A percentile compares a stretch with the other conserved stretches of the same genome.
phyloP scores from a whole-genome alignment of 2,329 filamentous ascomycete species.

The Talaromyces sp. region DNA sequence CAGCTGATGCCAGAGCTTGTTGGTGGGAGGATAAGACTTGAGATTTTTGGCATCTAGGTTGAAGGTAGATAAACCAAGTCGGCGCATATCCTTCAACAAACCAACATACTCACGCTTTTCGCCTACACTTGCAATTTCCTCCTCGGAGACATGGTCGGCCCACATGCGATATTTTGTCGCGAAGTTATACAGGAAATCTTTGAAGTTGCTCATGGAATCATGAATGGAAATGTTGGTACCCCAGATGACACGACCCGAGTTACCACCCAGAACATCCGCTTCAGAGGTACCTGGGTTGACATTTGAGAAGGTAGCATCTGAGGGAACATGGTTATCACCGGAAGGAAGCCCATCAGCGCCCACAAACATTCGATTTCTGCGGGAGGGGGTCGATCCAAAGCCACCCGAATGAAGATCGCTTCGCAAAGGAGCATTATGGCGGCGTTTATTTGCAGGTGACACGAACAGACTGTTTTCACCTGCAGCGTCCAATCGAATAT shows the following conservation, averaged over 20 bases:
- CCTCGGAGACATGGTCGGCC: constrained; percentile 78
- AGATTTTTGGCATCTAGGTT: constrained; percentile 89
- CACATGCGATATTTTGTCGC: constrained; percentile 93
- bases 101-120: constrained; percentile 81
- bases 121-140: constrained; percentile 71
- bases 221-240: constrained; percentile 94
- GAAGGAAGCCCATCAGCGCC: constrained; percentile 66
- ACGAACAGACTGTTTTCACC: constrained; percentile 91
- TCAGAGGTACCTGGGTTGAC: constrained; percentile 85
- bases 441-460: constrained; percentile 58
- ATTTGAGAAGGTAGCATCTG: constrained; percentile 68
- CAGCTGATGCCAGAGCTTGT: constrained; percentile 93
- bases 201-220: constrained; percentile 84
- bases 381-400: constrained; percentile 55
- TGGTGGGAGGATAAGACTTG: constrained; percentile 87
- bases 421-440: constrained; percentile 63
- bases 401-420: constrained; percentile 87
- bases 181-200: constrained; percentile 90
- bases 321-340: constrained; percentile 51
- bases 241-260: constrained; percentile 85
- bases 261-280: constrained; percentile 81
- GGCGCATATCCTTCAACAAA: constrained; percentile 86
- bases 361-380: constrained; percentile 64
- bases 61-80: constrained; percentile 78
- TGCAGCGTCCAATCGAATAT: constrained; percentile 69